Conservation (phyloP, 768 basidiomycete species). For the Boletus insuetus region DNA sequence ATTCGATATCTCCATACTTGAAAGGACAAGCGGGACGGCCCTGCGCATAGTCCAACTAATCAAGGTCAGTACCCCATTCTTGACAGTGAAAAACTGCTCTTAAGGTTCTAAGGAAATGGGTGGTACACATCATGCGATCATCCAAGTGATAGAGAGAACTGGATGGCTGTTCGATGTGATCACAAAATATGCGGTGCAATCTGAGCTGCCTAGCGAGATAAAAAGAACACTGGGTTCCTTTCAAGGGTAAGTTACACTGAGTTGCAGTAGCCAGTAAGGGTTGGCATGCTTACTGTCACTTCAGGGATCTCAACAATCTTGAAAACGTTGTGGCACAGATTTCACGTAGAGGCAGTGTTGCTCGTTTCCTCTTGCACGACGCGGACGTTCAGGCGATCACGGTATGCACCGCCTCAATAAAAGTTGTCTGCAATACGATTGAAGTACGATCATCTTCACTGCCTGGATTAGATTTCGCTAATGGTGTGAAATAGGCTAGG, state of each 20-base stretch:
- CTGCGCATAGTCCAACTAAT: constrained; percentile 7
- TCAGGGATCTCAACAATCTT: constrained; percentile 10
- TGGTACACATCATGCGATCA: constrained; percentile 13
- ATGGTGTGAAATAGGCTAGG: constrained; percentile 2
- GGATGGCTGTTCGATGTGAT: constrained; percentile 16
- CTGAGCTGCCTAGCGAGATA: neutral
- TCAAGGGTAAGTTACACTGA: neutral
- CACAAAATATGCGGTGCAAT: neutral
- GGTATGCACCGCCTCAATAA: constrained; percentile 11
- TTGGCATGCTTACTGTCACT: neutral
- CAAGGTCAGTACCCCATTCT: constrained; percentile 2
- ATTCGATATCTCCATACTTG: neutral
- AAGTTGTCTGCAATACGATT: neutral
- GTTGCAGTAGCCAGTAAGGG: no score
- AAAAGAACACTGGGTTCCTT: constrained; percentile 2
- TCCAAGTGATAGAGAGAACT: constrained; percentile 11
- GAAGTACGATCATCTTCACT: neutral
- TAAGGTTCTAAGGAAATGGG: constrained; percentile 4
- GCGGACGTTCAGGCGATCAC: constrained; percentile 7
- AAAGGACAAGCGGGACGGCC: constrained; percentile 2
- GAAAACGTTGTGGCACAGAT: constrained; percentile 7
- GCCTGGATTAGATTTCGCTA: neutral
- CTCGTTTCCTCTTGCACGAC: constrained; percentile 9
- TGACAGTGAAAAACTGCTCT: no score
- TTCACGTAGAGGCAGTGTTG: neutral